Base-by-base conservation (phyloP, 179 eudicot genomes). In the Silene coronaria region DNA sequence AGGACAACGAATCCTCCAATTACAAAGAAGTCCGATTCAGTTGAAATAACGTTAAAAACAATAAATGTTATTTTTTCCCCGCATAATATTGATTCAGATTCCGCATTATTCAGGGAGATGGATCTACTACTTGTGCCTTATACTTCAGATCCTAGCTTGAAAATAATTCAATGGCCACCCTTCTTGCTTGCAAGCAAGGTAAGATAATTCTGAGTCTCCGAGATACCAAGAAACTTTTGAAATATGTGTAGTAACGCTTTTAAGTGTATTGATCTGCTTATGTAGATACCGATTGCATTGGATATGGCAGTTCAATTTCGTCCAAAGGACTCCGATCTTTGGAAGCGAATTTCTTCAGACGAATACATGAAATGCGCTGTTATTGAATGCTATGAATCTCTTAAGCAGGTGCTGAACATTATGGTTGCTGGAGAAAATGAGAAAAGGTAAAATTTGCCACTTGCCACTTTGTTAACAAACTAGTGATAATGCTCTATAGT, bases 151-250 rank as follows among this genome's bases (percentile, higher is more conserved):
- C 91, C 90, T 70, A 88, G 90, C 86, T 90, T 96, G 72, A 91
- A 89, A 72, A 83, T 89, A 75, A 91, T 96, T 76, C 99, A 91
- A 76, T 96, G 99, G 99, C 99, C 99, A 60, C 99, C 97, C 10
- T 96, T 96, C 83, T 80, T 96, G 84, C 97, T 96, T 79, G 99
- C 97, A 71, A 91, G 97, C 92, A 96, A 96, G 93, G 99, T 88
- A 64, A 81, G 76, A 63, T 61, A 78, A 46, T 17, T 71, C 42
- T 30, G 71, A 48, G 8, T 55, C 38, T 55, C 64, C 73, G 79
- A 32, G 72, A 62, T 30, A 32, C 45, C 72, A 53, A 23, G 13
- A 75, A 61, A 14, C 11, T 46, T 66, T 10, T 46, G n/a, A 30
- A 30, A 32, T 16, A 12, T 38, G 45, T 67, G 38, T 27, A 48